Conservation (phyloP, 2,329 filamentous ascomycete species). For the Ceratocystis harringtonii region DNA sequence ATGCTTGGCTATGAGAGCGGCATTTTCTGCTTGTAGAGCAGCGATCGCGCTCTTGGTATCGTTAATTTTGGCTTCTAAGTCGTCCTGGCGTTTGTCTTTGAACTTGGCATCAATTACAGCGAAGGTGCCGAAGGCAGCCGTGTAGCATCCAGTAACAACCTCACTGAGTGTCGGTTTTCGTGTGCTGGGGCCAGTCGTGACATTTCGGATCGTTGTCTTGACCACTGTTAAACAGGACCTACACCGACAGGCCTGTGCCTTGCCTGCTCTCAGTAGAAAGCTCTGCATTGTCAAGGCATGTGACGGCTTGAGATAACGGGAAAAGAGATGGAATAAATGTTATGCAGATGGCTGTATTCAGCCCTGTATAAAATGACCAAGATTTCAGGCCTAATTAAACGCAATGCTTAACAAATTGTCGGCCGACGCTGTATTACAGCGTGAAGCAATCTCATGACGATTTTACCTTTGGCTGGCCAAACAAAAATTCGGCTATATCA, state of each 20-base stretch:
- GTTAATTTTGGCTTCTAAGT: constrained; percentile 41
- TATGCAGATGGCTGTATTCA: background rate
- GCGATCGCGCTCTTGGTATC: constrained; percentile 18
- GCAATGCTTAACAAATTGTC: background rate
- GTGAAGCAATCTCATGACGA: background rate
- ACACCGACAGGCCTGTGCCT: constrained; percentile 48
- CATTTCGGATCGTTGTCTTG: constrained; percentile 28
- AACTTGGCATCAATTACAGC: constrained; percentile 44
- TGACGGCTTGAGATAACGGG: background rate
- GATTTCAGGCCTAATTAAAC: background rate
- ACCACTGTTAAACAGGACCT: constrained; percentile 41
- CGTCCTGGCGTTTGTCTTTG: constrained; percentile 42
- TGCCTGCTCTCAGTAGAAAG: constrained; percentile 51
- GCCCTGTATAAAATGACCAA: background rate
- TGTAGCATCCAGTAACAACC: constrained; percentile 52
- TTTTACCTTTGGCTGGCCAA: background rate
- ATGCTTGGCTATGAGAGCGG: constrained; percentile 13
- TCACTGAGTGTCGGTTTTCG: constrained; percentile 37
- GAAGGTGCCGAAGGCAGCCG: constrained; percentile 50
- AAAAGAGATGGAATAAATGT: background rate
- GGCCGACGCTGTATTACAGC: background rate
- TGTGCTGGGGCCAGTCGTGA: constrained; percentile 33
- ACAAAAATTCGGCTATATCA: background rate
- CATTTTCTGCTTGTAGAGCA: constrained; percentile 16
- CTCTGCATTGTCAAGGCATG: constrained; percentile 40